These are phyloP conservation scores for Chalaropsis ovoidea DNA, from an alignment of 2,329 filamentous ascomycete genomes.

Conservation along the genomic window DNA sequence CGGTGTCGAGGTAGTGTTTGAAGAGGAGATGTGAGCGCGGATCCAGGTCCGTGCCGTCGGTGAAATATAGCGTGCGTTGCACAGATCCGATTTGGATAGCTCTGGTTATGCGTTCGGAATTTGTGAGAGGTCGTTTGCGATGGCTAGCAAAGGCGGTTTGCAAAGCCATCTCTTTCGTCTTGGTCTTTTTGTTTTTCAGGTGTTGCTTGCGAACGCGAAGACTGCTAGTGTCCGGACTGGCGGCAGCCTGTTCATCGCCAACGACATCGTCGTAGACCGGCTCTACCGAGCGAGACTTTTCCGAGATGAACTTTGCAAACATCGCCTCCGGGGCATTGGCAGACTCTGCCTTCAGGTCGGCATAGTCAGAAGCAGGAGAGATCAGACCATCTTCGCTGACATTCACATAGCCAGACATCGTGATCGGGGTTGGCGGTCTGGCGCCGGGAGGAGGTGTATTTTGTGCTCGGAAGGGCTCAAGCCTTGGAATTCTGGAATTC, in stretches of 20 bases:
- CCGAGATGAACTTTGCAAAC: background rate
- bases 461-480: background rate
- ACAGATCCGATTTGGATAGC: conserved; percentile 3
- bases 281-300: background rate
- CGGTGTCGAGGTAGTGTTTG: conserved; percentile 23
- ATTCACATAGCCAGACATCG: conserved; percentile 11
- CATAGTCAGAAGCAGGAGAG: background rate
- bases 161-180: conserved; percentile 10
- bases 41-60: conserved; percentile 16
- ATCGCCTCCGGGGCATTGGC: background rate
- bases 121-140: background rate
- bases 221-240: background rate
- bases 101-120: background rate
- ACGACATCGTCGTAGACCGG: background rate
- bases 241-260: background rate
- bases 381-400: background rate
- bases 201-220: background rate
- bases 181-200: conserved; percentile 4
- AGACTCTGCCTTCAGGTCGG: background rate
- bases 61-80: conserved; percentile 1
- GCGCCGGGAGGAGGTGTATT: conserved; percentile 15
- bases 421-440: conserved; percentile 20
- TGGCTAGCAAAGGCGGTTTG: background rate
- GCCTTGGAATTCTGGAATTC: background rate
- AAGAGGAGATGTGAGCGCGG: conserved; percentile 23